Evolutionary conservation across 208 protist species (phyloP).

Genomic region (Trypanosoma rangeli): DNA sequence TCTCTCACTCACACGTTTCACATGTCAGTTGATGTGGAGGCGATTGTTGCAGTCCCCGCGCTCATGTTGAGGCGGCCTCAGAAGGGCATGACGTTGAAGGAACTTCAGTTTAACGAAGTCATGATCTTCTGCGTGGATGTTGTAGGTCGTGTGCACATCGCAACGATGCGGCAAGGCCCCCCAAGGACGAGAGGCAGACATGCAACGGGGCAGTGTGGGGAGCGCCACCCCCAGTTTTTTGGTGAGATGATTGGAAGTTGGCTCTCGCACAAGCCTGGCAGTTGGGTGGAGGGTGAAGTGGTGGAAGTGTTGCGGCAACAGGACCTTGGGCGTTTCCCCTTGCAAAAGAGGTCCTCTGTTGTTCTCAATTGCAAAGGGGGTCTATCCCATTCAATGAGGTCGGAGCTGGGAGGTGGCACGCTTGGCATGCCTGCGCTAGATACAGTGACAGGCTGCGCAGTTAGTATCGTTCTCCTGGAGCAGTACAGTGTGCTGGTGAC

Average conservation of each 20-base stretch:
- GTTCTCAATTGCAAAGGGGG: not conserved
- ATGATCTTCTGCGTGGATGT: conserved; percentile 14
- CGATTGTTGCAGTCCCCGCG: conserved; percentile 12
- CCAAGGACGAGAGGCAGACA: too few relatives aligned
- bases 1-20: conserved; percentile 29
- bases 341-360: not conserved
- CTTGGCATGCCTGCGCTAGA: not conserved
- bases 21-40: conserved; percentile 17
- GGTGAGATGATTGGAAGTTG: conserved; percentile 10
- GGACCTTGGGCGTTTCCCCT: not conserved
- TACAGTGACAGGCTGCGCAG: not conserved
- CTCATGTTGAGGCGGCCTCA: not conserved
- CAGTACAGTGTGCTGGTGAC: conserved; percentile 30
- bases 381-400: not conserved
- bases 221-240: too few relatives aligned
- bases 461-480: conserved; percentile 34
- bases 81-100: not conserved
- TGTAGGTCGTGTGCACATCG: conserved; percentile 13
- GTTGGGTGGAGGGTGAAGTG: not conserved
- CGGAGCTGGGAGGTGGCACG: too few relatives aligned
- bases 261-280: not conserved
- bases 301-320: not conserved
- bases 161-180: not conserved
- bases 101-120: not conserved
- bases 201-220: too few relatives aligned